Evolutionary conservation across 140 eudicot genomes (phyloP), one percentile per base, ranked within the genome.

Genomic region (Cichorium intybus): DNA sequence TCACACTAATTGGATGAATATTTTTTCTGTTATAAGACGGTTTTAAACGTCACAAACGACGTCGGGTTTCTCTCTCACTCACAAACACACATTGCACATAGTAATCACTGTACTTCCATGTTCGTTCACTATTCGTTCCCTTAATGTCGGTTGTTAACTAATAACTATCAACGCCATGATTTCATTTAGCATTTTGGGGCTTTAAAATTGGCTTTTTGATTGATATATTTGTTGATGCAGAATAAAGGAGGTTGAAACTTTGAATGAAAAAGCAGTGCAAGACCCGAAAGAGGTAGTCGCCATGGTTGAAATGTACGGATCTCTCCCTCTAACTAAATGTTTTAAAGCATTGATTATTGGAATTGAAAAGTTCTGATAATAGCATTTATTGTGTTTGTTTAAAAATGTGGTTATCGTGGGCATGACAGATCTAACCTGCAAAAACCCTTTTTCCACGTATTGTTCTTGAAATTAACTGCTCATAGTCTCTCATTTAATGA

Each of bases 231-330:
- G 52, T 48, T 62, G 14, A 22, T 62, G 49, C 74, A 88, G 96
- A 61, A 82, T 69, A 49, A 87, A 82, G 62, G 73, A 77, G 60
- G 68, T 56, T 71, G 92, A 69, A 50, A 71, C 59, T 39, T 49
- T 76, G 66, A 83, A 77, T 67, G 79, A 76, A 43, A 82, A 83
- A 24, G 97, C 97, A n/a, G 95, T 90, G 18, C 85, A 84, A 59
- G 87, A 90, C 46, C 87, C 97, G 10, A 89, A 84, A 60, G 95
- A 86, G 77, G 79, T 90, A 79, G 93, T 86, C 37, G 66, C 87
- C 62, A 77, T 77, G 95, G 93, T 90, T 64, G 85, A 81, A 39
- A 81, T 81, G 97, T 90, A 79, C 8, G 88, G 24, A 27, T 31
- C 49, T 46, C 37, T 55, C 5, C 39, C 12, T 47, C 24, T 58